A percentile compares a stretch with the other conserved stretches of the same genome.
Conservation (phyloP, 148 eudicot genomes). For the Nepenthes gracilis region DNA sequence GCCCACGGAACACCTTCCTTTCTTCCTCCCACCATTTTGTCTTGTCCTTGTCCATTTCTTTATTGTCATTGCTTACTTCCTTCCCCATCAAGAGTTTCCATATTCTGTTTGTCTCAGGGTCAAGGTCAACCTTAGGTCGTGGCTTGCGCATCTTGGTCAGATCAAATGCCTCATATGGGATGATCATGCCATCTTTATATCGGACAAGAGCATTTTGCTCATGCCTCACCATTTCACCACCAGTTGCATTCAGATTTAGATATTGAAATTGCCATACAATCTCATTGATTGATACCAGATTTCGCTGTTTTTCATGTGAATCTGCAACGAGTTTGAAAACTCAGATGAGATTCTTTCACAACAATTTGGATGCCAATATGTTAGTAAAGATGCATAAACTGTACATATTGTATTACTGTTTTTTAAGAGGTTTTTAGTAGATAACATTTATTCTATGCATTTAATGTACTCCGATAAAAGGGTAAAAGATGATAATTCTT, state of each 20-base stretch:
- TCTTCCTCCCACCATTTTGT: conserved; percentile 71
- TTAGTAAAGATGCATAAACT: neutral
- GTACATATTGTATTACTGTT: conserved; percentile 6
- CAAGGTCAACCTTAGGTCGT: conserved; percentile 65
- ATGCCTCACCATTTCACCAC: conserved; percentile 11
- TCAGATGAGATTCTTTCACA: neutral
- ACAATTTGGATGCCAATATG: neutral
- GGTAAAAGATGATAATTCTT: too few species aligned
- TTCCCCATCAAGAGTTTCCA: conserved; percentile 71
- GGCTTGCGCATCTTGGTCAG: conserved; percentile 32
- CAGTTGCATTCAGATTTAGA: conserved; percentile 20
- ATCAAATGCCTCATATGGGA: conserved; percentile 33
- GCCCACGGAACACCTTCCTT: conserved; percentile 50
- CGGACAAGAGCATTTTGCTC: conserved; percentile 38
- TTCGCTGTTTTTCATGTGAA: conserved; percentile 9
- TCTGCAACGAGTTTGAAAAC: conserved; percentile 13
- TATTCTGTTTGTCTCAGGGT: conserved; percentile 53
- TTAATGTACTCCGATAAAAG: too few species aligned
- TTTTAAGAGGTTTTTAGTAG: too few species aligned
- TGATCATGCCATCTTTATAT: conserved; percentile 32
- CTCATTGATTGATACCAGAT: conserved; percentile 17
- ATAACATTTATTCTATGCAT: too few species aligned
- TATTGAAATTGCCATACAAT: conserved; percentile 24
- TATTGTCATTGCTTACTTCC: conserved; percentile 32
- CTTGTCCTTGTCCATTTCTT: conserved; percentile 30